Percentiles rank a stretch among this genome's conserved stretches.
These are phyloP conservation scores for Byssothecium circinans DNA, from an alignment of 2,329 filamentous ascomycete species.

Conservation along the genomic window DNA sequence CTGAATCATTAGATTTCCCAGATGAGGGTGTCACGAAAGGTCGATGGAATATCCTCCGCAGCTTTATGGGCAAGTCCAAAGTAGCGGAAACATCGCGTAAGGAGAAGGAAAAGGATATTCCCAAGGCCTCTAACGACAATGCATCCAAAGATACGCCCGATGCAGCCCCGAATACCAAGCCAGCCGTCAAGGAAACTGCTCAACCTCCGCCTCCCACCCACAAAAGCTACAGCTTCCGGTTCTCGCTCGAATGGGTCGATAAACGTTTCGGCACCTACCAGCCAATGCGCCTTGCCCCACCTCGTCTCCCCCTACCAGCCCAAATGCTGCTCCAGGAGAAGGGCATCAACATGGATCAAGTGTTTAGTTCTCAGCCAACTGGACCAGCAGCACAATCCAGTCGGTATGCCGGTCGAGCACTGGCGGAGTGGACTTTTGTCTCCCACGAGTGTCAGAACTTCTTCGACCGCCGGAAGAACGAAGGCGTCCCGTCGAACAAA, in stretches of 20 bases:
- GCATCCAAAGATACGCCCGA: constrained; percentile 12
- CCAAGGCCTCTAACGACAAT: constrained; percentile 16
- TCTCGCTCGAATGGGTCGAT: constrained; percentile 69
- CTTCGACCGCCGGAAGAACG: constrained; percentile 72
- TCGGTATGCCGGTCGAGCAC: constrained; percentile 68
- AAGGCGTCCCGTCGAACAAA: constrained; percentile 67
- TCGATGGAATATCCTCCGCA: constrained; percentile 65
- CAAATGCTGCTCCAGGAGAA: constrained; percentile 62
- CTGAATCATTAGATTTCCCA: constrained; percentile 37
- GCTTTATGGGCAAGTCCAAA: constrained; percentile 58
- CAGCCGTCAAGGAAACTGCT: constrained; percentile 12
- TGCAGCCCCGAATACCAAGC: constrained; percentile 7
- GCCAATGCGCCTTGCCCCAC: constrained; percentile 65
- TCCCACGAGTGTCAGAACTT: constrained; percentile 81
- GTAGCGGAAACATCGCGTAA: constrained; percentile 25
- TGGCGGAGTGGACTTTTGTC: constrained; percentile 77
- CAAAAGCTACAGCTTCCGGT: constrained; percentile 70
- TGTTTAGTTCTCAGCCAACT: constrained; percentile 36
- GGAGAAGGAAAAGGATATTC: constrained; percentile 22
- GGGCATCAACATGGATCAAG: constrained; percentile 31
- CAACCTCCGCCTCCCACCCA: constrained; percentile 55
- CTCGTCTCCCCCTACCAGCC: constrained; percentile 70
- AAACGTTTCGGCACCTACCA: constrained; percentile 59
- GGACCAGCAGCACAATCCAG: constrained; percentile 47
- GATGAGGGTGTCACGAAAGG: constrained; percentile 52